Conservation (phyloP, 177 flowering plant species). For the Telopea speciosissima region DNA sequence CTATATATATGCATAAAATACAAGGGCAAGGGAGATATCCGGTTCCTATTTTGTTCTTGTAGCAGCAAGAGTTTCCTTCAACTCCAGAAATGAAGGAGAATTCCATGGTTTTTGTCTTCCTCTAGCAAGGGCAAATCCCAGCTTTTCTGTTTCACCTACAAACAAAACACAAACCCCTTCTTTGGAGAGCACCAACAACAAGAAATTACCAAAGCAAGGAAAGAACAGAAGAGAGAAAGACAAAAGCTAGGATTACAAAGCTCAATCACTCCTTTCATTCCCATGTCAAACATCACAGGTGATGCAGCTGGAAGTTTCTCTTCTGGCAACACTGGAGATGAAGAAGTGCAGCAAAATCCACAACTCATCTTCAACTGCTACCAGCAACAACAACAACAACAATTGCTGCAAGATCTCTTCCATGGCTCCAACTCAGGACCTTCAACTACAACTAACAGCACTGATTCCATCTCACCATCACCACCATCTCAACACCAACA, state of each 20-base stretch:
- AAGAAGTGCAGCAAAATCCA: conserved; percentile 38
- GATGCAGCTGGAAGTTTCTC: conserved; percentile 55
- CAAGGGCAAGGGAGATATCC: background rate
- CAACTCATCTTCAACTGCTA: too few relatives aligned
- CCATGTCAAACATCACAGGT: conserved; percentile 54
- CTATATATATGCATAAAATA: background rate
- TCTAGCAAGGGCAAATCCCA: conserved; percentile 26
- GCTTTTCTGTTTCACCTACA: conserved; percentile 23
- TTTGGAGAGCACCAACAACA: conserved; percentile 5
- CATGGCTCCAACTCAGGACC: conserved; percentile 19
- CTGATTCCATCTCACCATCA: conserved; percentile 23
- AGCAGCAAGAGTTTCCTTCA: conserved; percentile 1
- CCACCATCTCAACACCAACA: conserved; percentile 15
- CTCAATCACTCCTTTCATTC: background rate
- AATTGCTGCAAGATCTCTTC: conserved; percentile 16
- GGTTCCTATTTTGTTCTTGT: background rate
- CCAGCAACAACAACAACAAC: conserved; percentile 20
- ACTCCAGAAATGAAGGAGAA: conserved; percentile 36
- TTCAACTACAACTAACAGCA: conserved; percentile 30
- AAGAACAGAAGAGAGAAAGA: background rate
- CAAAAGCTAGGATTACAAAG: background rate
- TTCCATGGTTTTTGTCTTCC: conserved; percentile 47
- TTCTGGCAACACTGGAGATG: conserved; percentile 37
- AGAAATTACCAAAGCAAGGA: conserved; percentile 1
- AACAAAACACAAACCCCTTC: conserved; percentile 3